These are phyloP conservation scores for Abrus pulchellus DNA, from an alignment of 306 rosid genomes.

Conservation along the genomic window DNA sequence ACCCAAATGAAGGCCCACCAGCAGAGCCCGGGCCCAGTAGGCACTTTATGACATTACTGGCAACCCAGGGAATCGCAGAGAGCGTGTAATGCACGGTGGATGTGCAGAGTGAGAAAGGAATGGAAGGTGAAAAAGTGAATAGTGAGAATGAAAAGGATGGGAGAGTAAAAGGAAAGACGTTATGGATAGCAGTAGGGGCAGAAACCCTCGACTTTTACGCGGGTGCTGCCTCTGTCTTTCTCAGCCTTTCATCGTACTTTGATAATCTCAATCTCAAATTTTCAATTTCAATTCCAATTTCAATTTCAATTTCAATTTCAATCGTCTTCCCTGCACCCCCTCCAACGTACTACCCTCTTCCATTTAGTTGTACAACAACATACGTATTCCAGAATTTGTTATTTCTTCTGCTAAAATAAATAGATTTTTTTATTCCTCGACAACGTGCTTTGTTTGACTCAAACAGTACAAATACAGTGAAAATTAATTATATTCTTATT, in stretches of 20 bases:
- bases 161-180: not conserved
- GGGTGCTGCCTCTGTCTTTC: slow-evolving; percentile 6
- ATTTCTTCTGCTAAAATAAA: no score
- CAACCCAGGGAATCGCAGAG: not conserved
- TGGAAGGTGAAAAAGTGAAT: not conserved
- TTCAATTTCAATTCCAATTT: not conserved
- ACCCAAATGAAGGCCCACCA: slow-evolving; percentile 21
- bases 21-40: slow-evolving; percentile 33
- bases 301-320: slow-evolving; percentile 22
- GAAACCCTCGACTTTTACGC: slow-evolving; percentile 52
- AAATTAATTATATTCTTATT: no score
- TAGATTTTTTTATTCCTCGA: no score
- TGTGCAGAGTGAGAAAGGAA: not conserved
- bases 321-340: slow-evolving; percentile 7
- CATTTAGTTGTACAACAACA: not conserved
- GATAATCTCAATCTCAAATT: slow-evolving; percentile 4
- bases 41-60: not conserved
- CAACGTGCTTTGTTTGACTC: no score
- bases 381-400: not conserved
- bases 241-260: slow-evolving; percentile 47
- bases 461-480: no score
- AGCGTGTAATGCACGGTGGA: not conserved
- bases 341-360: slow-evolving; percentile 7
- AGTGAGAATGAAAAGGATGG: not conserved
- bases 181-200: not conserved